These are phyloP conservation scores for Hygrophoropsis aurantiaca DNA, from an alignment of 768 basidiomycete genomes.

Conservation along the genomic window DNA sequence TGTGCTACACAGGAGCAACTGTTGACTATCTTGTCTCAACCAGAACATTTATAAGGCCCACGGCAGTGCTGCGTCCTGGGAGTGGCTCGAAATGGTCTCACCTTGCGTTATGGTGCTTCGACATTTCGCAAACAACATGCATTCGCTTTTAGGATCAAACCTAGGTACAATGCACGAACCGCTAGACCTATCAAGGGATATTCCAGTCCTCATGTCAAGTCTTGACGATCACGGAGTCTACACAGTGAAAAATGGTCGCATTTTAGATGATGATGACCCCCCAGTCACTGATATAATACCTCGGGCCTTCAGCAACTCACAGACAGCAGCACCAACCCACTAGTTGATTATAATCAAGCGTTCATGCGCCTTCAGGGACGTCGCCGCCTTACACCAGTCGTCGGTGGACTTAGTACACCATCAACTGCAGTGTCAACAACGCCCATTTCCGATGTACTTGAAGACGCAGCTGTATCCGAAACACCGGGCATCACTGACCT, in stretches of 20 bases:
- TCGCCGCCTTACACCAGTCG: constrained; percentile 4
- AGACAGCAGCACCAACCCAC: constrained; percentile 12
- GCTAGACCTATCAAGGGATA: constrained; percentile 4
- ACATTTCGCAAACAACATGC: constrained; percentile 3
- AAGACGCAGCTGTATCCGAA: neutral
- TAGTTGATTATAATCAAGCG: constrained; percentile 25
- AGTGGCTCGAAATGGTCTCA: constrained; percentile 30
- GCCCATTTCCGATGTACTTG: neutral
- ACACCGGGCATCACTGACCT: too few species aligned
- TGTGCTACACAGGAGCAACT: neutral
- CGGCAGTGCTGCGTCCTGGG: constrained; percentile 33
- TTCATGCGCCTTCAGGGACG: constrained; percentile 18
- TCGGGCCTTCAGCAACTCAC: constrained; percentile 17
- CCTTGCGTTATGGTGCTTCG: constrained; percentile 21
- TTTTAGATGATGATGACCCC: constrained; percentile 5
- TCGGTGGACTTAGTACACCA: neutral
- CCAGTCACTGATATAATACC: constrained; percentile 4
- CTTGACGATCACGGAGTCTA: constrained; percentile 8
- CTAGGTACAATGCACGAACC: constrained; percentile 6
- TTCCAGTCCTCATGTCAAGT: constrained; percentile 6
- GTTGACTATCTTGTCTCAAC: neutral
- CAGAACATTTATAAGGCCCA: constrained; percentile 30
- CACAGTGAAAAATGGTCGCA: constrained; percentile 1
- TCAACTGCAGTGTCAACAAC: neutral
- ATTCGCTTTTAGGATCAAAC: constrained; percentile 2